Base-by-base conservation (phyloP, 805 yeast genomes). In the Saturnispora halmiae region DNA sequence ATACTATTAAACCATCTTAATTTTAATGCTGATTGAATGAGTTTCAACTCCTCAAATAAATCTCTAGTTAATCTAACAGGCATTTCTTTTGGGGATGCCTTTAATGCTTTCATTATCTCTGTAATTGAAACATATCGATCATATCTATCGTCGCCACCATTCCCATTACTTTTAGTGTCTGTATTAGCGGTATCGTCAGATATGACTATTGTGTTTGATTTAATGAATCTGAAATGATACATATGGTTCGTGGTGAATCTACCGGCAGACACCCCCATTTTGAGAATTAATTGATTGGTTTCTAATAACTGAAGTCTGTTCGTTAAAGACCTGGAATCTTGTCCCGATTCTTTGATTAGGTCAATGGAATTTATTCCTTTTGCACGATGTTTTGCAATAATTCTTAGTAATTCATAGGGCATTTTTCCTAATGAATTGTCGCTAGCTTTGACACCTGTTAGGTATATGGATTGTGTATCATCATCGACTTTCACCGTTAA, bases 261-360 rank as follows among this genome's bases (percentile, higher is more conserved):
- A 27, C 70, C 59, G 25, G 60, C 60, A 20, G 66, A 45, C 18
- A 69, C 49, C 4, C 57, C 46, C 27, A 46, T 36, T 38, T 68
- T 73, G 18, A 59, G 59, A 4, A 79, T 69, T 14, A 77, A 58
- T 16, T 73, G 74, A 28, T 65, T 54, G 7, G 66, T 72, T 43
- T 68, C 73, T 15, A 82, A 59, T 32, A 68, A 67, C 50, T 72
- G 75, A 39, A 80, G 62, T 49, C 92, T 66, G 1, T 75, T 65
- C 0, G 87, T 77, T 31, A 80, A 63, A 43, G 87, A 79, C 47
- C 90, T 67, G 14, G 79, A 73, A 51, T 82, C 92, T 57, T 82
- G 92, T 7, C 73, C 73, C 0, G 87, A 73, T 15, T 60, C 64
- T 31, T 63, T 60, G 2, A 78, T 72, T 43, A 82, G 61, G 20